Conservation (phyloP, 1,284 basidiomycete species). For the Ganoderma sinense region DNA sequence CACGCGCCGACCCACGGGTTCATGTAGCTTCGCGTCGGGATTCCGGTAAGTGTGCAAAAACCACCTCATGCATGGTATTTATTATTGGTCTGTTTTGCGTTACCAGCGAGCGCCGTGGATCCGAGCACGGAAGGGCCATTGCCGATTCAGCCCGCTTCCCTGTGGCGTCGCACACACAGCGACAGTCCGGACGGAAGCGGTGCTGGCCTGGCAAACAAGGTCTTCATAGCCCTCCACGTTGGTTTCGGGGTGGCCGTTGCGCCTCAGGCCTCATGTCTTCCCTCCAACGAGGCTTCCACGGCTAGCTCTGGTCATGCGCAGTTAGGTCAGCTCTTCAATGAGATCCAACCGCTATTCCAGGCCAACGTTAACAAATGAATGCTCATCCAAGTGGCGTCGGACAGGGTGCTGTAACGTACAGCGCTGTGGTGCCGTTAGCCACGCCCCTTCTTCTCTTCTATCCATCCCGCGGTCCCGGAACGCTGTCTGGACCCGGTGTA, state of each 20-base stretch:
- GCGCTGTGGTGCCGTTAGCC: background rate
- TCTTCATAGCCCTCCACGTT: constrained; percentile 10
- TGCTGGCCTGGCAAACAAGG: background rate
- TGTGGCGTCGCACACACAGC: background rate
- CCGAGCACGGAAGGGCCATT: background rate
- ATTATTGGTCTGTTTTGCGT: background rate
- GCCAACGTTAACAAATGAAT: constrained; percentile 6
- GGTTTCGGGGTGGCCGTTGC: background rate
- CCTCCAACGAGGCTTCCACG: background rate
- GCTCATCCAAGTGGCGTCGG: constrained; percentile 1
- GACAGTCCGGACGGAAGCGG: background rate
- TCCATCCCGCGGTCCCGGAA: background rate
- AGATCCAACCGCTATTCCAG: background rate
- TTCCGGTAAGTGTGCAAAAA: background rate
- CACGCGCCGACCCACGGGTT: background rate
- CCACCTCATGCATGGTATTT: background rate
- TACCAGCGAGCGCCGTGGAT: background rate
- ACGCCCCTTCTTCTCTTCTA: background rate
- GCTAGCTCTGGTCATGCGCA: background rate
- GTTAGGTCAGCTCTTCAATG: background rate
- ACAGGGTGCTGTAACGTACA: background rate
- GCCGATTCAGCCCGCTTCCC: background rate
- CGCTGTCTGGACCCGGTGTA: constrained; percentile 6
- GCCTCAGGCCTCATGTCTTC: background rate
- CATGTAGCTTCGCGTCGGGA: background rate